Evolutionary conservation across 2,329 filamentous ascomycete species (phyloP).

Genomic region (Chaetomiaceae sp.): DNA sequence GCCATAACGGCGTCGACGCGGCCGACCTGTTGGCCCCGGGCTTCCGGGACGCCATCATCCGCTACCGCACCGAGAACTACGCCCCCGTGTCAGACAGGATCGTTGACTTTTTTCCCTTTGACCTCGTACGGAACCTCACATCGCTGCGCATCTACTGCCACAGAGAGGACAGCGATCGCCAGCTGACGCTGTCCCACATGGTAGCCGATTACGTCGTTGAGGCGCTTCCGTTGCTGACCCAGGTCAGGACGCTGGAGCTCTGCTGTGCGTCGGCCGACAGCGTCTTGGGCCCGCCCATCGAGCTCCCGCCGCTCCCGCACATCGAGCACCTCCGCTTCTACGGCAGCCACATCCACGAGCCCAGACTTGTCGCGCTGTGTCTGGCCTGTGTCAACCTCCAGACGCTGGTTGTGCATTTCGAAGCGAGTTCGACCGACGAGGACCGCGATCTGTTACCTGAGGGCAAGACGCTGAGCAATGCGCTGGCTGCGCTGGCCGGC

Average conservation of each 20-base stretch:
- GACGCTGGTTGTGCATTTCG: slow-evolving; percentile 28
- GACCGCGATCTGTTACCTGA: slow-evolving; percentile 25
- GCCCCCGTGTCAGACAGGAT: not conserved
- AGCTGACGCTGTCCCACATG: slow-evolving; percentile 21
- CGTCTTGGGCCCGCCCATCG: slow-evolving; percentile 1
- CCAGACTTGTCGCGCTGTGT: slow-evolving; percentile 24
- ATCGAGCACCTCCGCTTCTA: slow-evolving; percentile 26
- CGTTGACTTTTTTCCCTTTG: slow-evolving; percentile 16
- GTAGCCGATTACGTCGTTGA: slow-evolving; percentile 23
- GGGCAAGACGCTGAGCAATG: slow-evolving; percentile 26
- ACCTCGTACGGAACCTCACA: slow-evolving; percentile 16
- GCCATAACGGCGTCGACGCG: not conserved
- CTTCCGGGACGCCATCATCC: slow-evolving; percentile 14
- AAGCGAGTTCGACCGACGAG: slow-evolving; percentile 24
- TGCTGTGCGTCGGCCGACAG: slow-evolving; percentile 23
- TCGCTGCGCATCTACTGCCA: slow-evolving; percentile 29
- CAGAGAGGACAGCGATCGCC: slow-evolving; percentile 21
- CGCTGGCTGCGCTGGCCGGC: slow-evolving; percentile 19
- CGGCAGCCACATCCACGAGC: slow-evolving; percentile 28
- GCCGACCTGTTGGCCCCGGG: slow-evolving; percentile 3
- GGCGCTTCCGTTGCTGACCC: slow-evolving; percentile 15
- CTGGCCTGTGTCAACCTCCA: slow-evolving; percentile 25
- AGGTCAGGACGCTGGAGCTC: slow-evolving; percentile 25
- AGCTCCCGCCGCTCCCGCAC: slow-evolving; percentile 22
- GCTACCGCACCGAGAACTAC: slow-evolving; percentile 8